A percentile compares a stretch with the other conserved stretches of the same genome.
Evolutionary conservation across 441 rosid genomes (phyloP).

Genomic region (Jatropha podagrica): DNA sequence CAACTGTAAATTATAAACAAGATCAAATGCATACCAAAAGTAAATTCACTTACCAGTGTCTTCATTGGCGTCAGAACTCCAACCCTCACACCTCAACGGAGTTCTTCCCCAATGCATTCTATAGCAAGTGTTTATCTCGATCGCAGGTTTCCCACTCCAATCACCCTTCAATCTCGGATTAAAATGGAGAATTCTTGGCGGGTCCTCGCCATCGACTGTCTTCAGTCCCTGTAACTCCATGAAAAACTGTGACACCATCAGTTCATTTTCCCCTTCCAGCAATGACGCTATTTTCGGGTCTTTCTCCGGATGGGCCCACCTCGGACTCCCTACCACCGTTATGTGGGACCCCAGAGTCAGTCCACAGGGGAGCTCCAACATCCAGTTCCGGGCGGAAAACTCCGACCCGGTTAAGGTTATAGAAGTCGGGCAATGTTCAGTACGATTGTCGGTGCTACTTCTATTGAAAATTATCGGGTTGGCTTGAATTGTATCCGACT

Average conservation of each 20-base stretch:
- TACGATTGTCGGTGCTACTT: conserved; percentile 32
- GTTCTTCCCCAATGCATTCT: conserved; percentile 95
- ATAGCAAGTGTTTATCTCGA: conserved; percentile 95
- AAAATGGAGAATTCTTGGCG: conserved; percentile 88
- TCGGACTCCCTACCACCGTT: conserved; percentile 78
- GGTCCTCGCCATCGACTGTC: conserved; percentile 90
- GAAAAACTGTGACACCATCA: conserved; percentile 84
- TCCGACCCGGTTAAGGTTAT: conserved; percentile 63
- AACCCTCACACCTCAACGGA: conserved; percentile 79
- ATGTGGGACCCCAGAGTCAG: conserved; percentile 88
- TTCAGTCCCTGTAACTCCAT: conserved; percentile 90
- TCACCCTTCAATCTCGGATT: conserved; percentile 94
- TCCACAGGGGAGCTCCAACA: conserved; percentile 87
- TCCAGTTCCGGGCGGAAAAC: conserved; percentile 40
- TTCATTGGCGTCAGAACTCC: conserved; percentile 71
- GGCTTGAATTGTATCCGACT: conserved; percentile 39
- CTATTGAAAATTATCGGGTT: conserved; percentile 7
- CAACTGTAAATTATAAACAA: not conserved
- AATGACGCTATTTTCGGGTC: conserved; percentile 64
- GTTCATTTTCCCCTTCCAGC: conserved; percentile 53
- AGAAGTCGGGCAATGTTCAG: conserved; percentile 60
- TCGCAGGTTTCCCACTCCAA: conserved; percentile 91
- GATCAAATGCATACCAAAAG: not conserved
- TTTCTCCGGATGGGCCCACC: conserved; percentile 63
- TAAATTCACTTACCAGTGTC: conserved; percentile 57